These are phyloP conservation scores for Aspergillus steynii DNA, from an alignment of 495 filamentous ascomycete genomes.

Conservation along the genomic window DNA sequence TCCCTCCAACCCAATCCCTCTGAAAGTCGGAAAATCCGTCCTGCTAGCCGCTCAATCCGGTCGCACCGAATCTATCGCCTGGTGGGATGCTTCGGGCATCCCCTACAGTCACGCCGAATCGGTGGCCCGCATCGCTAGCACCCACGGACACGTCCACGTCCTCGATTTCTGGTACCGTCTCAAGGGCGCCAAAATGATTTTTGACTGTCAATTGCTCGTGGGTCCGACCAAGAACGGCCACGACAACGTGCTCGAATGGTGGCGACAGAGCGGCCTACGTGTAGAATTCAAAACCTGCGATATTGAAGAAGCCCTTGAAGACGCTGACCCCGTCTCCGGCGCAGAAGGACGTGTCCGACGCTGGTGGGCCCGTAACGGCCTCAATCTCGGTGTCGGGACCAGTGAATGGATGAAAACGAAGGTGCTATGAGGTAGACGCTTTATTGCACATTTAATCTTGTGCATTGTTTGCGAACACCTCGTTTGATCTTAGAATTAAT, in stretches of 20 bases:
- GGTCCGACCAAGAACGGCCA: constrained; percentile 86
- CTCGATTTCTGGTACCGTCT: constrained; percentile 78
- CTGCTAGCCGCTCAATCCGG: constrained; percentile 79
- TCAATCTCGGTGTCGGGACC: constrained; percentile 82
- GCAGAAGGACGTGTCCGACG: constrained; percentile 65
- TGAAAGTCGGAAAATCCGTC: constrained; percentile 80
- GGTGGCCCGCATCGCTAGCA: constrained; percentile 79
- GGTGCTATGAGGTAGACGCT: constrained; percentile 40
- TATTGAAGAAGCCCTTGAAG: constrained; percentile 92
- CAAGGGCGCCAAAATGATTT: constrained; percentile 80
- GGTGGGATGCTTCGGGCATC: constrained; percentile 81
- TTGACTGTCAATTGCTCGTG: constrained; percentile 85
- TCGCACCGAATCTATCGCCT: constrained; percentile 67
- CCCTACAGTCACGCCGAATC: constrained; percentile 70
- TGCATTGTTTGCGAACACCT: too few species aligned
- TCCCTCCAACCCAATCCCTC: constrained; percentile 42
- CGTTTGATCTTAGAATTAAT: too few species aligned
- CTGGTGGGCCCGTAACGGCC: constrained; percentile 91
- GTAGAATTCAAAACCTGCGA: constrained; percentile 96
- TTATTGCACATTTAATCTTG: neutral
- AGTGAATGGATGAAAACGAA: constrained; percentile 94
- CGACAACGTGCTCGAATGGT: constrained; percentile 85
- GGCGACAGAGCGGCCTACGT: constrained; percentile 70
- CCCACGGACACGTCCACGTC: constrained; percentile 83
- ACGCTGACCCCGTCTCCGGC: constrained; percentile 64